Base-by-base conservation (phyloP, 2,329 filamentous ascomycete species). In the Capronia epimyces region DNA sequence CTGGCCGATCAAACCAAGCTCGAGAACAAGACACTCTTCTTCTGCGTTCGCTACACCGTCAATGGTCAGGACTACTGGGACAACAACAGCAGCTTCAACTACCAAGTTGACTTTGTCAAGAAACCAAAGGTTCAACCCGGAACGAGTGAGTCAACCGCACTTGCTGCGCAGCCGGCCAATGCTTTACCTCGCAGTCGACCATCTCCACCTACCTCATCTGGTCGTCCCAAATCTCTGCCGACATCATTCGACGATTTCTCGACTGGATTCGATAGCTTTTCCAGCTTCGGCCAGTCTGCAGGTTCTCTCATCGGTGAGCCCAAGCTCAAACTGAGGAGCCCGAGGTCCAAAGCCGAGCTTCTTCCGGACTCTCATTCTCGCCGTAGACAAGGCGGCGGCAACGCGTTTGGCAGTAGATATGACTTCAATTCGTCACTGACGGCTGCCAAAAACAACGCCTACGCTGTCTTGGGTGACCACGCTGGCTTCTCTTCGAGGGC, bases 341-440 rank as follows among this genome's bases (percentile, higher is more conserved):
- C 80, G 52, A 81, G 82, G 65, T 86, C 87, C 13, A 72, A 76
- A 24, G 66, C 76, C 40, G 83, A 79, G 60, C 67, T 87, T 48
- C 78, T 85, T 20, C 81, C 79, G 47, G 82, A 87, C 57, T 66
- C 71, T 37, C 71, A 72, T 15, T 65, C 69, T 36, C 72, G 67
- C 18, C 71, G 72, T 32, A 68, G 69, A 31, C 70, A 72, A 59
- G 74, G 63, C 66, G 82, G 79, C 58, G 81, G 82, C 21, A 83
- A 87, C 62, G 86, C 84, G 15, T 96, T 97, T 67, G 87, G 89
- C 41, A 90, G 90, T 68, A 86, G 93, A 47, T 98, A 98, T 67
- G 91, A 97, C 71, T 97, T 98, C 67, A 84, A 87, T 55, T 88
- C 88, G n/a, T 97, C 93, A 0, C 77, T 97, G 24, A 84, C 79